Evolutionary conservation across 1,284 basidiomycete species (phyloP), one percentile per base, ranked within the genome.

Genomic region (Ceratobasidium papillatum): DNA sequence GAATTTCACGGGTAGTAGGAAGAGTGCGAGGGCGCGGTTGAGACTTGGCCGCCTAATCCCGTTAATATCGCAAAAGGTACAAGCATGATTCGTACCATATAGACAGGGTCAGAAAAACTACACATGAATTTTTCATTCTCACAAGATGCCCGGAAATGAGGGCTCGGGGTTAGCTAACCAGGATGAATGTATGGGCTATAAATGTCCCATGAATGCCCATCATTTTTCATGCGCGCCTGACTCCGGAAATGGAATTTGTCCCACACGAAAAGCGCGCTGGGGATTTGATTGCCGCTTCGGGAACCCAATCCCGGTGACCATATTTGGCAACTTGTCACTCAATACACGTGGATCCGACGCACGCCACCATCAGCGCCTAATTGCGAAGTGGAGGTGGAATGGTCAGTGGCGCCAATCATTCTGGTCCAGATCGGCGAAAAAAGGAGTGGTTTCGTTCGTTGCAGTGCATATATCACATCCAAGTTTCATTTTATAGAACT

Each of bases 241-340:
- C n/a, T n/a, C n/a, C n/a, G n/a, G n/a, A 19, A 54, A 54, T 54
- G 54, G 54, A 58, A 58, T 58, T 58, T 58, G 30, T 58, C 32
- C 54, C 32, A 27, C 9, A 12, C 32, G 30, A 58, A 58, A 30
- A 62, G 59, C 36, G 63, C 30, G 63, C 30, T 25, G 11, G 63
- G 14, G 30, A 65, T 65, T 56, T 68, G 65, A 68, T 68, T 68
- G 65, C 65, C 65, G 65, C 34, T 68, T 68, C 65, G 65, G 65
- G 51, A 25, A 52, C 12, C 43, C 43, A 45, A 45, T 63, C 5
- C 14, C 30, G 51, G 19, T 9, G 22, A 30, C 65, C 65, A 49
- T 22, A 68, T 52, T 68, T 19, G 65, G 49, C 65, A 52, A 12
- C 14, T 32, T 68, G 47, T 65, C 63, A 65, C 47, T 22, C 47